Base-by-base conservation (phyloP, 768 basidiomycete species). In the Tulasnella sp. region DNA sequence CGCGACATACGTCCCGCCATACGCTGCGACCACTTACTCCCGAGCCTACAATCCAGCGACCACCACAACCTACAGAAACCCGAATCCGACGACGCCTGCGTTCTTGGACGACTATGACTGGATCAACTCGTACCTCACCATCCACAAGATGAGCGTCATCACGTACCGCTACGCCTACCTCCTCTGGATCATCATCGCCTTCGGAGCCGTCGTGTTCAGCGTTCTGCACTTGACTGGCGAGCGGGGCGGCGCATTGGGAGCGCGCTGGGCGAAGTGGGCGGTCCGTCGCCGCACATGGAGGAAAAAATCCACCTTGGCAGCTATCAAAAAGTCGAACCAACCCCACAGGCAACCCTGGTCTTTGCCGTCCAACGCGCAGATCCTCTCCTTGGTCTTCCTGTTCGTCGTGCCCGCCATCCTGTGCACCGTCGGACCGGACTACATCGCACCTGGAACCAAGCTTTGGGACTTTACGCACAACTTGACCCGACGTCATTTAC, bases 351-450 rank as follows among this genome's bases (percentile, higher is more conserved):
- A 88, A 75, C 87, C 88, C 5, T 73, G 82, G 23, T 85, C 88
- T 9, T 82, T 91, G 4, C 91, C 91, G 2, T 88, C 91, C 72
- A 90, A 93, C 81, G 88, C 89, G 0, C 89, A 92, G 80, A 84
- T 93, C 23, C 84, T 91, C 74, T 85, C 85, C 1, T 82, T 91
- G 57, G 75, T 83, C 70, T 80, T 88, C 35, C 82, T 93, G 42
- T 82, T 86, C 37, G 81, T 86, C 67, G 83, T 85, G 23, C 84
- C 87, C 5, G 79, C 89, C 20, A 82, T 86, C 3, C 84, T 91
- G 51, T 85, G 86, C 3, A 88, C 91, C 79, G 83, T 89, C 20
- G 92, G 92, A 20, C 88, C 89, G 5, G 93, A 94, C 83, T 92
- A 93, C 82, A 86, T 93, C 79, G 85, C 86, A 0, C 90, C 91